These are phyloP conservation scores for Cutaneotrichosporon cutaneum DNA, from an alignment of 1,284 basidiomycete species.

Conservation along the genomic window DNA sequence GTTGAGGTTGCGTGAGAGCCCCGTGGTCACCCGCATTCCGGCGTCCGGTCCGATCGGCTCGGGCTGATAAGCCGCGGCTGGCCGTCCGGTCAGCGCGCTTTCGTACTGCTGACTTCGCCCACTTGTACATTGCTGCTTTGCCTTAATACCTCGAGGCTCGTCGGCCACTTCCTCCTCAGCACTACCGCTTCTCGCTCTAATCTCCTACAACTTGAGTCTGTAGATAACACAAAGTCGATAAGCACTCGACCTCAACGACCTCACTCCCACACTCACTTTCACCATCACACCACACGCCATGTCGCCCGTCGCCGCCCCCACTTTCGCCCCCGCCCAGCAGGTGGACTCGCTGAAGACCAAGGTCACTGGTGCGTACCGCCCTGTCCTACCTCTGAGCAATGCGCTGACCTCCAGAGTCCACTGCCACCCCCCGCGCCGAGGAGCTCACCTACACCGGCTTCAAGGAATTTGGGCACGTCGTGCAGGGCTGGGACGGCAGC, in stretches of 20 bases:
- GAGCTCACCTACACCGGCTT: slow-evolving; percentile 76
- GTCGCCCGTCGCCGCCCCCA: neutral
- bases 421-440: neutral
- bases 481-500: slow-evolving; percentile 64
- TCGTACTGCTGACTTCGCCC: neutral
- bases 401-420: neutral
- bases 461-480: slow-evolving; percentile 76
- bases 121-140: neutral
- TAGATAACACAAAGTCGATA: too few relatives aligned
- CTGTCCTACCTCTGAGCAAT: neutral
- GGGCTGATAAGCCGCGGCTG: neutral
- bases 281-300: neutral
- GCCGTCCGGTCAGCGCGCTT: neutral
- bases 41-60: neutral
- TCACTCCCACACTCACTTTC: neutral
- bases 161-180: too few relatives aligned
- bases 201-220: too few relatives aligned
- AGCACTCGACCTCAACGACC: too few relatives aligned
- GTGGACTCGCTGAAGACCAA: neutral
- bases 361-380: neutral
- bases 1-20: neutral
- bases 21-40: neutral
- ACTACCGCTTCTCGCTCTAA: too few relatives aligned
- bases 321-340: neutral
- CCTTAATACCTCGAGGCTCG: neutral